Base-by-base conservation (phyloP, 768 basidiomycete species). In the Termitomyces sp. region DNA sequence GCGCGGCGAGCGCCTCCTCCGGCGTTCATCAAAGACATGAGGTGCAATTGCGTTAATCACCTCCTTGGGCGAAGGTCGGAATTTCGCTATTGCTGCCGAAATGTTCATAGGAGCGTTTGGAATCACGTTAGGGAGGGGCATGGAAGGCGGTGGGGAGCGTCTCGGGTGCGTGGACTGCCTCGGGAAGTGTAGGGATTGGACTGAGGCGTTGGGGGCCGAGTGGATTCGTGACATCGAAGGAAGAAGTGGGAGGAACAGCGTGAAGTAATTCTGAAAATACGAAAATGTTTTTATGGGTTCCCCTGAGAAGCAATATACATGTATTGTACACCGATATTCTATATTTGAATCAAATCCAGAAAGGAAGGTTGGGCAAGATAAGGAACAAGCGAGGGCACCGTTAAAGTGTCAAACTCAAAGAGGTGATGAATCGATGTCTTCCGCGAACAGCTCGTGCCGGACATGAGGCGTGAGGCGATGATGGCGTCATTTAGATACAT, bases 31-130 rank as follows among this genome's bases (percentile, higher is more conserved):
- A 57, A 79, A 76, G 36, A 80, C 74, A 62, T 80, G 79, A 29
- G 80, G 80, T 38, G 79, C 80, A 55, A 80, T 78, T 10, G 77
- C 79, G 43, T 71, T 75, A 60, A 81, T 76, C 37, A 80, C 72
- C 57, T 80, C 76, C 51, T 74, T 74, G 12, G 76, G 70, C 2
- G 78, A 72, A 4, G 79, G 79, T 59, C 73, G 73, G 69, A 79
- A 78, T 59, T 73, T 76, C 56, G 76, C 74, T 62, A 77, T 75
- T 14, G 73, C 73, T 43, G 72, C 68, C 9, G 73, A 70, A 4
- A 58, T 62, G 17, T 61, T 53, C 42, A 60, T 37, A 38, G 61
- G 61, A 9, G 62, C 20, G 36, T 29, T 59, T 7, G 66, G 56
- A n/a, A 58, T 6, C 8, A 51, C 46, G 17, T 56, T 56, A 25